phyloP scores from a whole-genome alignment of 75 land plant genomes.

The Isoetes taiwanensis region DNA sequence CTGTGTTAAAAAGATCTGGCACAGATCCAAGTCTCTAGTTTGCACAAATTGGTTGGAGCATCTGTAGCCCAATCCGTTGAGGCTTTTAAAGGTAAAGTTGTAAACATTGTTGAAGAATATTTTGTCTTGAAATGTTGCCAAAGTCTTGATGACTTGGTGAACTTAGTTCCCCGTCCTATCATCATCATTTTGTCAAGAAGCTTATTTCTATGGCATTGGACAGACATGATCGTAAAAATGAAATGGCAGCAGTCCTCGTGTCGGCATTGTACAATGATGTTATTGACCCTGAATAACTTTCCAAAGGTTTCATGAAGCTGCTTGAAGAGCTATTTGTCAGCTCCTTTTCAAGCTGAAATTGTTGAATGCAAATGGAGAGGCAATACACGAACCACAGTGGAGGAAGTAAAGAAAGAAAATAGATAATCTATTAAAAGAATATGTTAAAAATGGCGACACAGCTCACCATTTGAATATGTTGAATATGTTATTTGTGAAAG shows the following conservation, averaged over 20 bases:
- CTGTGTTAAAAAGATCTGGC: no score
- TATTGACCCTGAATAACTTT: conserved; percentile 41
- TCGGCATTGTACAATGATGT: conserved; percentile 51
- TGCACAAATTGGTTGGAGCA: conserved; percentile 21
- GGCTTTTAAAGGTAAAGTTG: conserved; percentile 38
- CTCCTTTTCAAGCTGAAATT: conserved; percentile 51
- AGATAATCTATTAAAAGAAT: conserved; percentile 38
- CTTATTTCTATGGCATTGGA: conserved; percentile 68
- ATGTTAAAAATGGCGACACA: conserved; percentile 42
- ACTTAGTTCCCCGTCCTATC: conserved; percentile 33
- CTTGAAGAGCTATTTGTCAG: conserved; percentile 53
- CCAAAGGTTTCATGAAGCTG: conserved; percentile 40
- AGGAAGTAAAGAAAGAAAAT: conserved; percentile 44
- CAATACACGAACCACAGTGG: conserved; percentile 48
- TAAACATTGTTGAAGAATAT: conserved; percentile 48
- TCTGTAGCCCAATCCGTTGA: conserved; percentile 17
- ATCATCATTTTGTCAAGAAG: conserved; percentile 58
- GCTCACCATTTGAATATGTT: conserved; percentile 84
- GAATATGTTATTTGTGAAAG: conserved; percentile 88
- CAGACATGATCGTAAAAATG: conserved; percentile 62
- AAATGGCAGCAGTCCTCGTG: conserved; percentile 56
- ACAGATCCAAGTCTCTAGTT: no score
- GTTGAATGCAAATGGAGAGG: conserved; percentile 58
- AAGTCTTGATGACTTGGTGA: conserved; percentile 36
- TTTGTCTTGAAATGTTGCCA: conserved; percentile 35